Percentiles rank a stretch among this genome's conserved stretches.
These are phyloP conservation scores for Vigna reflexopilosa DNA, from an alignment of 306 rosid species.

Conservation along the genomic window DNA sequence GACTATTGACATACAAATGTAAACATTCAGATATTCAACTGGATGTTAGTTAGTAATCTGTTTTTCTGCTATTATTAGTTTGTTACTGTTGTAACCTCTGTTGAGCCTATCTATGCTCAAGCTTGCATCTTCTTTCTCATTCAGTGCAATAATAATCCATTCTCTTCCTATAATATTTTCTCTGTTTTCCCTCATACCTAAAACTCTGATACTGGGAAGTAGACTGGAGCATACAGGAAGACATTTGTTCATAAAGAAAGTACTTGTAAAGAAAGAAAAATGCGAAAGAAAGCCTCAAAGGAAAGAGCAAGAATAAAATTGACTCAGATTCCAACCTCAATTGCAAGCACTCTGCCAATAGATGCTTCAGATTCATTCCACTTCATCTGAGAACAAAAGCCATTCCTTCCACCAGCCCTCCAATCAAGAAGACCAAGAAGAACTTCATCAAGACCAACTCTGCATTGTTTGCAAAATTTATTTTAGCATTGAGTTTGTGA, in stretches of 20 bases:
- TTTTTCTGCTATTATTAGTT: too few relatives aligned
- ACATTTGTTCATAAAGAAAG: slow-evolving; percentile 7
- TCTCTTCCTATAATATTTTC: too few relatives aligned
- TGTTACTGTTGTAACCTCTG: too few relatives aligned
- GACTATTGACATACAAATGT: too few relatives aligned
- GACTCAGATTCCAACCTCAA: slow-evolving; percentile 75
- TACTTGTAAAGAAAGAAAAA: slow-evolving; percentile 26
- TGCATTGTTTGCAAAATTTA: slow-evolving; percentile 52
- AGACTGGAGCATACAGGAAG: slow-evolving; percentile 18
- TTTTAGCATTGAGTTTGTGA: slow-evolving; percentile 29
- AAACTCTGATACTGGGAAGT: neutral
- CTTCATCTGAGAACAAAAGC: slow-evolving; percentile 95
- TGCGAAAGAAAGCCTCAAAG: slow-evolving; percentile 1
- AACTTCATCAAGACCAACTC: slow-evolving; percentile 97
- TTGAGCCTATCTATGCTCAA: too few relatives aligned
- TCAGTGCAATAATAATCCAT: too few relatives aligned
- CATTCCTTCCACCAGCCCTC: slow-evolving; percentile 99
- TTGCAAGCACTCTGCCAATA: slow-evolving; percentile 96
- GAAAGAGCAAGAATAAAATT: slow-evolving; percentile 33
- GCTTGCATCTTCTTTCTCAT: too few relatives aligned
- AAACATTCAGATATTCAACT: too few relatives aligned
- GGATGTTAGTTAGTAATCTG: too few relatives aligned
- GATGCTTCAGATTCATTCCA: slow-evolving; percentile 99
- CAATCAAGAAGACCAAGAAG: slow-evolving; percentile 99
- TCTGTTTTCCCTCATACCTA: too few relatives aligned